These are phyloP conservation scores for Cladophialophora chaetospira DNA, from an alignment of 2,329 filamentous ascomycete species.

Conservation along the genomic window DNA sequence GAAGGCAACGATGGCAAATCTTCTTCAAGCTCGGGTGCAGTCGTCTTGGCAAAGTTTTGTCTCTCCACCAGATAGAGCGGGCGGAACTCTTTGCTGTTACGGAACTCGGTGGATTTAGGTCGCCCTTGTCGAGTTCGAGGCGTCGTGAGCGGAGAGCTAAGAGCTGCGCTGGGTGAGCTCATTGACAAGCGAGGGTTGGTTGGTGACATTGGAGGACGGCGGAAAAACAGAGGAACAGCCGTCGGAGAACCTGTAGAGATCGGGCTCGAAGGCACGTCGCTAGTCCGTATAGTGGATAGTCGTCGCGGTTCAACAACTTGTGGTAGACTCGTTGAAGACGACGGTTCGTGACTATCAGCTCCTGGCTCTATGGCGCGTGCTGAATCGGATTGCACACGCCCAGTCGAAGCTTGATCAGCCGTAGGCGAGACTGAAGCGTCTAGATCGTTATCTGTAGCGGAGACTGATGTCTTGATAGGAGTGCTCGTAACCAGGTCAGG, in stretches of 20 bases:
- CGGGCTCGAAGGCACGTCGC: constrained; percentile 29
- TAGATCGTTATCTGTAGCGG: not conserved
- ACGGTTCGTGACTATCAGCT: constrained; percentile 36
- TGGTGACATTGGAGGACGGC: constrained; percentile 48
- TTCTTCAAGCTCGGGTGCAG: constrained; percentile 43
- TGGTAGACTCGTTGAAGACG: constrained; percentile 38
- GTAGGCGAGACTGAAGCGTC: not conserved
- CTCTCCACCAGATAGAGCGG: constrained; percentile 81
- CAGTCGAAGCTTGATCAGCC: not conserved
- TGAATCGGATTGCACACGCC: not conserved
- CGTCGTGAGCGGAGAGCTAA: constrained; percentile 46
- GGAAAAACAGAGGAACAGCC: constrained; percentile 55
- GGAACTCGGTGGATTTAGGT: constrained; percentile 55
- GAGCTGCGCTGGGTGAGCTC: constrained; percentile 37
- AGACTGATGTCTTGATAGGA: constrained; percentile 36
- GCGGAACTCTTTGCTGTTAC: constrained; percentile 66
- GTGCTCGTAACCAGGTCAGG: constrained; percentile 27
- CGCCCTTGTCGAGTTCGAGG: constrained; percentile 47
- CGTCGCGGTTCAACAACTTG: constrained; percentile 12
- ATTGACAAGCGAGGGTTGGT: constrained; percentile 43
- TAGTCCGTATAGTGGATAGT: constrained; percentile 28
- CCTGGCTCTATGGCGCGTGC: constrained; percentile 8
- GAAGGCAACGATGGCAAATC: constrained; percentile 54
- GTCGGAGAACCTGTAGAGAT: constrained; percentile 50
- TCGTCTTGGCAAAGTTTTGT: constrained; percentile 48